A percentile compares a stretch with the other conserved stretches of the same genome.
Conservation (phyloP, 192 early-diverging fungal genomes). For the Mortierella antarctica region DNA sequence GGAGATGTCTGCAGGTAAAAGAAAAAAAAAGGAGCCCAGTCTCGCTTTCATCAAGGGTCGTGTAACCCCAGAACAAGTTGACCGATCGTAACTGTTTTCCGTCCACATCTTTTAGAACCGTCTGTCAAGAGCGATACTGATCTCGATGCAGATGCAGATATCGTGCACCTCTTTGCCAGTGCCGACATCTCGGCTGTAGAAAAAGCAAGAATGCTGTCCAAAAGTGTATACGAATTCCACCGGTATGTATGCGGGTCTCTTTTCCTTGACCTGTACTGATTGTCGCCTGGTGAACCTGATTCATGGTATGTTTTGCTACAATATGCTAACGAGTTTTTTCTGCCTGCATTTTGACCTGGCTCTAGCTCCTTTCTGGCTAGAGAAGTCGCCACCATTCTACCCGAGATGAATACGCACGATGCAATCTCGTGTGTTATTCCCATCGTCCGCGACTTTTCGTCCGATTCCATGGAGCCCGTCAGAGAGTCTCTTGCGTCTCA, state of each 20-base stretch:
- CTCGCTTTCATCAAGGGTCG: too few species aligned
- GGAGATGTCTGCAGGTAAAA: conserved; percentile 32
- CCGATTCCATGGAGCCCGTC: conserved; percentile 29
- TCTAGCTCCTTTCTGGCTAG: conserved; percentile 25
- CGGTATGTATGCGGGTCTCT: conserved; percentile 21
- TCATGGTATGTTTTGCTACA: not conserved
- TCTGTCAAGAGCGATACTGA: conserved; percentile 3
- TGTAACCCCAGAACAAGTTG: too few species aligned
- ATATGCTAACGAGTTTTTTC: not conserved
- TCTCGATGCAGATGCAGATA: conserved; percentile 32
- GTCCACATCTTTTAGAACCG: conserved; percentile 1
- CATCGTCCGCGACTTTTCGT: conserved; percentile 20
- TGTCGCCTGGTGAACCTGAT: not conserved
- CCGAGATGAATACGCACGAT: conserved; percentile 20
- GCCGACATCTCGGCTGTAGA: conserved; percentile 23
- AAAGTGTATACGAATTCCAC: conserved; percentile 46
- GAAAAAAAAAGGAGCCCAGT: not conserved
- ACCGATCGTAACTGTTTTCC: too few species aligned
- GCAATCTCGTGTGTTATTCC: conserved; percentile 33
- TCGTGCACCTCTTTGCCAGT: conserved; percentile 38
- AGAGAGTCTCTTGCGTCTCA: conserved; percentile 30
- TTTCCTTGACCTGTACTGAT: not conserved
- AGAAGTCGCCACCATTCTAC: conserved; percentile 21
- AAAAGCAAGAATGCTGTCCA: conserved; percentile 24
- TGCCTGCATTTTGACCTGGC: not conserved